Base-by-base conservation (phyloP, 2,329 filamentous ascomycete genomes). In the Cytospora schulzeri region DNA sequence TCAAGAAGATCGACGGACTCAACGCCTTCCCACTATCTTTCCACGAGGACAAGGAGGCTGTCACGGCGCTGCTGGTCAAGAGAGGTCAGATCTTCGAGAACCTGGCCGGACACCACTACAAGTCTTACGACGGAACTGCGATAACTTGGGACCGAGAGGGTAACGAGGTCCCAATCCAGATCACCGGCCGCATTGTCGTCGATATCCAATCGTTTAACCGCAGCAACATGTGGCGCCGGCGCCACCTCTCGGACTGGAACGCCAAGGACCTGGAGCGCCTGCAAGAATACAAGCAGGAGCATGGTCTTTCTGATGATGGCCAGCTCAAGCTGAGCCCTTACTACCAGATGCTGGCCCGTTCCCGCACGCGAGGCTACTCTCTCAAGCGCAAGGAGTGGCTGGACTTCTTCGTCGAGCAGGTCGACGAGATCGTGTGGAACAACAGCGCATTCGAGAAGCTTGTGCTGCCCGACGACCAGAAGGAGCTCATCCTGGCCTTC, bases 401-500 rank as follows among this genome's bases (percentile, higher is more conserved):
- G 66, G 80, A 81, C 64, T 83, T 83, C 66, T 81, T 76, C 66
- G 74, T 84, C 55, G 79, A 83, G 53, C 71, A 78, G 15, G 73
- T 83, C 6, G 64, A 66, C 2, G 77, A 80, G 38, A 79, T 84
- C 55, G 66, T 73, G 48, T 86, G 82, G 78, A 81, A 83, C 67
- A 75, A 76, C 7, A 71, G 77, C 38, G 82, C 81, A 9, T 85
- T 85, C 60, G 72, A 77, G 48, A 78, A 75, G 3, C 79, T 85
- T 3, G 82, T 85, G 12, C 75, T 85, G 28, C 79, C 80, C 0
- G 68, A 76, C 1, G 79, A 80, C 31, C 77, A 83, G 60, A 85
- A 85, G 71, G 79, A 83, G 48, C 75, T 85, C 12, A 79, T 85
- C 67, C 75, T 80, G 8, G 80, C 81, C 2, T 82, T 85, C 60